phyloP scores from a whole-genome alignment of 2,329 filamentous ascomycete species.

The Elsinoe fawcettii region DNA sequence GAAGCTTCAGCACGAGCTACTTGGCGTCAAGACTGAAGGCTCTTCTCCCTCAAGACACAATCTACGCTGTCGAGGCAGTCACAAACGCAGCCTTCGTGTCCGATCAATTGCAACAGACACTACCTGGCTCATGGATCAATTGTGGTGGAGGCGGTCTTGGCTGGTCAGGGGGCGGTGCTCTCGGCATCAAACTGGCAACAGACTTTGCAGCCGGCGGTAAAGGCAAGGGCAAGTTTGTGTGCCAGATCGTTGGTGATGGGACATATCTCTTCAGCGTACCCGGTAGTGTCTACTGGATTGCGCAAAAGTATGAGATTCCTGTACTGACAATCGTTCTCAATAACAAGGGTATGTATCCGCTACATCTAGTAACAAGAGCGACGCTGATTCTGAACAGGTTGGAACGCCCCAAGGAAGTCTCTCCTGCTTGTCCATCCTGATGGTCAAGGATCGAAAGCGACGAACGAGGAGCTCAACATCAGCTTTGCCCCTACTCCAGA shows the following conservation, averaged over 20 bases:
- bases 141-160: constrained; percentile 74
- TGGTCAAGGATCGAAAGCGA: constrained; percentile 53
- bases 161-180: constrained; percentile 67
- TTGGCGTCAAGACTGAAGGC: constrained; percentile 33
- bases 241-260: constrained; percentile 60
- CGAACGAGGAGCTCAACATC: constrained; percentile 59
- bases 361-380: background rate
- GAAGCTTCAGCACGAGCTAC: constrained; percentile 54
- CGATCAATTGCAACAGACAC: constrained; percentile 61
- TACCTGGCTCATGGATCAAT: constrained; percentile 70
- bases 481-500: constrained; percentile 59
- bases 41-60: constrained; percentile 51
- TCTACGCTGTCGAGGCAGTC: constrained; percentile 71
- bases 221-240: constrained; percentile 52
- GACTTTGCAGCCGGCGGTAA: constrained; percentile 43
- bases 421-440: constrained; percentile 59
- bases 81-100: constrained; percentile 60
- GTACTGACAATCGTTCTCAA: constrained; percentile 60
- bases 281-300: constrained; percentile 61
- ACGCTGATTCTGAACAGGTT: constrained; percentile 36
- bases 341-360: constrained; percentile 45
- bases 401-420: constrained; percentile 57
- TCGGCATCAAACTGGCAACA: constrained; percentile 68
- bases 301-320: constrained; percentile 57
- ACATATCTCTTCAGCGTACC: constrained; percentile 60